phyloP scores from a whole-genome alignment of 2,329 filamentous ascomycete genomes.

The Ceratocystis huliohia region DNA sequence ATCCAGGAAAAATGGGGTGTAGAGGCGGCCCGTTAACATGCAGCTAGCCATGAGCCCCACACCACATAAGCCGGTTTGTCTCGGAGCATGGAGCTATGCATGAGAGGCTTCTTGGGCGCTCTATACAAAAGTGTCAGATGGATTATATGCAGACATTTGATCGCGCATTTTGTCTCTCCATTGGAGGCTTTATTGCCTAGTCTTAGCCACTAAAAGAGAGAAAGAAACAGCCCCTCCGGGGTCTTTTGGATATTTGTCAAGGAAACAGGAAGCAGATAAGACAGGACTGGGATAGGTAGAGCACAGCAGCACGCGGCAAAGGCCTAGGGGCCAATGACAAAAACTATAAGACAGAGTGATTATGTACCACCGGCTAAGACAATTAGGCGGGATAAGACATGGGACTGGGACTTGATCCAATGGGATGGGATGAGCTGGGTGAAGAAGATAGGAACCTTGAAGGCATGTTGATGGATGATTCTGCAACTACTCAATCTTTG shows the following conservation, averaged over 20 bases:
- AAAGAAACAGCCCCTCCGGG: neutral
- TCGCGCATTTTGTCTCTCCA: neutral
- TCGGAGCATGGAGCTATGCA: neutral
- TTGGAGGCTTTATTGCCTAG: neutral
- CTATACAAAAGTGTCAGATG: neutral
- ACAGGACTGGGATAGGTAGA: neutral
- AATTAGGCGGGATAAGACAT: conserved; percentile 7
- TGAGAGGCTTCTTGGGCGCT: neutral
- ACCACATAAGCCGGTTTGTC: neutral
- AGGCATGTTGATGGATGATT: too few species aligned
- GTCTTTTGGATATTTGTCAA: neutral
- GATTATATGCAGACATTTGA: neutral
- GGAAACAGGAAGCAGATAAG: neutral
- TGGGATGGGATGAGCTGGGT: neutral
- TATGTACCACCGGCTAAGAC: neutral
- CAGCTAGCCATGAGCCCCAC: neutral
- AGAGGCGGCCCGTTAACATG: neutral
- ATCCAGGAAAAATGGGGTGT: neutral
- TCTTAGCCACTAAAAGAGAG: neutral
- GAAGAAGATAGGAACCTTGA: neutral
- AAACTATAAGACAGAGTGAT: neutral
- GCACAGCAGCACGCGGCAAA: neutral
- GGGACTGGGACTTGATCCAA: neutral
- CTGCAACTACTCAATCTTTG: too few species aligned
- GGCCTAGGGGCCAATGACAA: neutral